phyloP scores from a whole-genome alignment of 345 rosid species.

The Rhodomyrtus tomentosa region DNA sequence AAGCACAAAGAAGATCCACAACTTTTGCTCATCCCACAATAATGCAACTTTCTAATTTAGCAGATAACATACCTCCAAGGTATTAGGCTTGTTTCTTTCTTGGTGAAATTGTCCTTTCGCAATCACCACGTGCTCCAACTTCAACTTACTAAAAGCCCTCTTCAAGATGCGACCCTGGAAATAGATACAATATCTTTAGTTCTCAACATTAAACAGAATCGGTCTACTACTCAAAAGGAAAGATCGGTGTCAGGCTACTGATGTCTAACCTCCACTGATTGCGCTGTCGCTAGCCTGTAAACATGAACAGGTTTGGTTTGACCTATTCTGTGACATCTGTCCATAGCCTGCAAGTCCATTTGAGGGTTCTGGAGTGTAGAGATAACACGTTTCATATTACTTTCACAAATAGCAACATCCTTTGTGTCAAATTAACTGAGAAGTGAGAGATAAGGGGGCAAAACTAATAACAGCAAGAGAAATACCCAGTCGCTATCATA shows the following conservation, averaged over 20 bases:
- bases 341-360: slow-evolving; percentile 99
- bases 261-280: slow-evolving; percentile 66
- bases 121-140: slow-evolving; percentile 96
- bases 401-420: neutral
- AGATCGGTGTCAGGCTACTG: neutral
- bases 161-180: slow-evolving; percentile 79
- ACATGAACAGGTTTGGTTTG: slow-evolving; percentile 99
- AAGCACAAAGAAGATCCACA: neutral
- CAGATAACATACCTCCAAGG: slow-evolving; percentile 33
- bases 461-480: neutral
- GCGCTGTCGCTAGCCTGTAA: slow-evolving; percentile 88
- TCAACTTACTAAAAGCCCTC: slow-evolving; percentile 84
- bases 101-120: slow-evolving; percentile 92
- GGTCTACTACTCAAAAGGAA: neutral
- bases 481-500: slow-evolving; percentile 98
- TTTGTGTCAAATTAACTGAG: neutral
- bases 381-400: neutral
- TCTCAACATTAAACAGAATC: neutral
- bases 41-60: neutral
- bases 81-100: slow-evolving; percentile 36
- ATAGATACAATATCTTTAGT: neutral
- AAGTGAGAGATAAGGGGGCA: neutral
- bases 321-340: slow-evolving; percentile 98
- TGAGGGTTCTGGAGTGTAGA: slow-evolving; percentile 70
- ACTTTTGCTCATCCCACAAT: neutral